Evolutionary conservation across 768 basidiomycete genomes (phyloP), one percentile per base, ranked within the genome.

Genomic region (Artomyces pyxidatus): DNA sequence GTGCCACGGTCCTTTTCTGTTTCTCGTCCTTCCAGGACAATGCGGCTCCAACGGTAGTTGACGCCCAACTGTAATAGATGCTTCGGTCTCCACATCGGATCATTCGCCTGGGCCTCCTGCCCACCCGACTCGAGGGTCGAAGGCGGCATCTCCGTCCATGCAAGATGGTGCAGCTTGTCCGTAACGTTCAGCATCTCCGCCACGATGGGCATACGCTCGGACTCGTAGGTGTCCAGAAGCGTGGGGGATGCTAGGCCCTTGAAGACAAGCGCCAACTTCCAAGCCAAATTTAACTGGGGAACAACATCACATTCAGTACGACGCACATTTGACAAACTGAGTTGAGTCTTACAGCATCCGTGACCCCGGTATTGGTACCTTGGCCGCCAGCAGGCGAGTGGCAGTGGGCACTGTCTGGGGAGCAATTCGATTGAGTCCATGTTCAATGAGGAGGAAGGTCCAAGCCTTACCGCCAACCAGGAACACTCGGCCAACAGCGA

Each of bases 11-110:
- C 45, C 42, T 39, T 53, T 32, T 27, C 51, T 30, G 65, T 50
- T 28, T 29, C 55, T 30, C 53, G 50, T 10, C 55, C 69, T 45
- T 79, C 77, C 12, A 74, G 21, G 1, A 78, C 64, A 19, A 77
- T 66, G 0, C 71, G 53, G 56, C 77, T 78, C 61, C 71, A 69
- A 8, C 79, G 68, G 55, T 74, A 80, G 59, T 80, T 80, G 38
- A 79, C 65, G 7, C 74, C 76, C 29, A 78, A 69, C 59, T 75
- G 73, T 17, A 60, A 54, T 4, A 75, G 48, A 2, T 58, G 45
- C 22, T 45, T 56, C 50, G 54, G 45, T 16, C 48, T 40, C 40
- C 41, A 29, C n/a, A 12, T 23, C 42, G 22, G 43, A 6, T 50
- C 45, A 16, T 19, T 37, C 32, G n/a, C 39, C 6, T 21, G 11